Percentiles rank a stretch among this genome's conserved stretches.
These are phyloP conservation scores for Globisporangium lucens DNA, from an alignment of 352 stramenopile species.

Conservation along the genomic window DNA sequence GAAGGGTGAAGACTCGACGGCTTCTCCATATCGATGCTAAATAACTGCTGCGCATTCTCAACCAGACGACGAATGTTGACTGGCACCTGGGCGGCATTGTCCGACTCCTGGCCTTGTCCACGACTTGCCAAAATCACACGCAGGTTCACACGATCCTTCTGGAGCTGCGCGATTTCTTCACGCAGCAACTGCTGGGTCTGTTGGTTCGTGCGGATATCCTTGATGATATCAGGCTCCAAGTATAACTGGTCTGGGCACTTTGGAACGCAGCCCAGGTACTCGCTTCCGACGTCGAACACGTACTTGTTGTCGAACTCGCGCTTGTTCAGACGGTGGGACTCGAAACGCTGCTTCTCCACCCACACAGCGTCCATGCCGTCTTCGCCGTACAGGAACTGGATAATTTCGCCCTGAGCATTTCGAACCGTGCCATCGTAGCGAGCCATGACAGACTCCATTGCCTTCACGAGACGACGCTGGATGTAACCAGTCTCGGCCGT, in stretches of 20 bases:
- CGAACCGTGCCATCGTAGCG: conserved; percentile 99
- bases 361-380: conserved; percentile 99
- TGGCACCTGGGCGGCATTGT: conserved; percentile 88
- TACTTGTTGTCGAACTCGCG: conserved; percentile 94
- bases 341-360: conserved; percentile 98
- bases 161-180: conserved; percentile 92
- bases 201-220: conserved; percentile 92
- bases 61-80: conserved; percentile 95
- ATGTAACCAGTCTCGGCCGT: conserved; percentile 99
- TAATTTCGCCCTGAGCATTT: conserved; percentile 89
- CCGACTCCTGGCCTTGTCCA: conserved; percentile 91
- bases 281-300: conserved; percentile 90
- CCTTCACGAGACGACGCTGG: conserved; percentile 99
- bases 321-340: conserved; percentile 89
- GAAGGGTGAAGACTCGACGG: conserved; percentile 91
- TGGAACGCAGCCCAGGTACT: conserved; percentile 90
- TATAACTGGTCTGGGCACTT: conserved; percentile 84
- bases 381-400: conserved; percentile 93
- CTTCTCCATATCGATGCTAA: conserved; percentile 92
- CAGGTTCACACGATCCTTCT: conserved; percentile 94
- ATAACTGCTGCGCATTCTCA: conserved; percentile 95
- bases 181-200: conserved; percentile 92
- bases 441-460: conserved; percentile 99
- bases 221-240: conserved; percentile 83
- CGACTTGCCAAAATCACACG: conserved; percentile 94